These are phyloP conservation scores for Ambrosiella beaveri DNA, from an alignment of 2,329 filamentous ascomycete species.

Conservation along the genomic window DNA sequence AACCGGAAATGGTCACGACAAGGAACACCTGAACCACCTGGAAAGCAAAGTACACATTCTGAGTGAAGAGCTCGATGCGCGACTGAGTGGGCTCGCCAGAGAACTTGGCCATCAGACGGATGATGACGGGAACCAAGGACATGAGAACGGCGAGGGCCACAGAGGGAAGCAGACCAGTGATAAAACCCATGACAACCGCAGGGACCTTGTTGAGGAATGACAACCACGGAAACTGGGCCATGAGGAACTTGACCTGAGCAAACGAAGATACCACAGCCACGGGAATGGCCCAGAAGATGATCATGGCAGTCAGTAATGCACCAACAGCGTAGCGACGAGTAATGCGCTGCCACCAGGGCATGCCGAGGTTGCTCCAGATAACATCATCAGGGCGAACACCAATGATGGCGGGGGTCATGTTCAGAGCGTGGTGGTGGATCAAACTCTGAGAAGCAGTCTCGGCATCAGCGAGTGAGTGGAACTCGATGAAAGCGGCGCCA, in stretches of 20 bases:
- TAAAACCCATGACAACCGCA: constrained; percentile 52
- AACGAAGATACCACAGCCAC: constrained; percentile 69
- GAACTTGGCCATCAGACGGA: constrained; percentile 52
- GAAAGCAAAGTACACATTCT: constrained; percentile 83
- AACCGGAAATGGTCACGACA: constrained; percentile 65
- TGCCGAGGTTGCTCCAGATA: constrained; percentile 69
- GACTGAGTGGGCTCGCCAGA: constrained; percentile 66
- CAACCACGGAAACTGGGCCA: constrained; percentile 49
- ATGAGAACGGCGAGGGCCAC: constrained; percentile 68
- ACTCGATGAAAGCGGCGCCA: constrained; percentile 80
- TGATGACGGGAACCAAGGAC: constrained; percentile 68
- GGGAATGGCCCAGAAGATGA: constrained; percentile 71
- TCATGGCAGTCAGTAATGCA: constrained; percentile 55
- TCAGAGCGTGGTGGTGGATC: constrained; percentile 69
- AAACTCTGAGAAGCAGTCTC: constrained; percentile 77
- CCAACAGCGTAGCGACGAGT: constrained; percentile 52
- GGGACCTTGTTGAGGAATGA: constrained; percentile 59
- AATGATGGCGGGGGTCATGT: constrained; percentile 73
- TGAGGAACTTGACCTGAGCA: constrained; percentile 63
- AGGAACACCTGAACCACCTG: constrained; percentile 87
- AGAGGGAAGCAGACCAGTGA: constrained; percentile 70
- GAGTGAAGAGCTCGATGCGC: constrained; percentile 70
- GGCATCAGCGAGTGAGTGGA: constrained; percentile 63
- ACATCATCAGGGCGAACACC: constrained; percentile 69
- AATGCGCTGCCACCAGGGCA: constrained; percentile 75